These are phyloP conservation scores for Candida railenensis DNA, from an alignment of 805 yeast species.

Conservation along the genomic window DNA sequence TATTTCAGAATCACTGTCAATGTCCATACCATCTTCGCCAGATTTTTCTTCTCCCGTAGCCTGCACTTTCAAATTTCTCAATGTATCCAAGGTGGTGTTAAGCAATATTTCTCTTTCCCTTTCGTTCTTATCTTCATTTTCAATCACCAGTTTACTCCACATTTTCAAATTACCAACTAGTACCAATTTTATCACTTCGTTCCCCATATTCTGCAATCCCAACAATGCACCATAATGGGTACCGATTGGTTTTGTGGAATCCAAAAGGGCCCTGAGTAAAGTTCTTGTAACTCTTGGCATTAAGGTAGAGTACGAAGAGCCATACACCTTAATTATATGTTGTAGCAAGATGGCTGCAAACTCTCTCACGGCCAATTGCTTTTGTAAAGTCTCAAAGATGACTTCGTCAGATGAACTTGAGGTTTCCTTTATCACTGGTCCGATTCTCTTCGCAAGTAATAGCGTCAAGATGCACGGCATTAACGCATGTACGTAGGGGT, in stretches of 20 bases:
- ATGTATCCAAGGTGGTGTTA: conserved; percentile 50
- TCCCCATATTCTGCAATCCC: conserved; percentile 81
- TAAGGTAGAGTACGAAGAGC: conserved; percentile 81
- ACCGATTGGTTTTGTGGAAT: conserved; percentile 77
- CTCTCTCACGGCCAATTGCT: conserved; percentile 69
- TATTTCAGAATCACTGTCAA: conserved; percentile 33
- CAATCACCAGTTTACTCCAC: conserved; percentile 69
- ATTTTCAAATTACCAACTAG: conserved; percentile 79
- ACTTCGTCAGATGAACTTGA: conserved; percentile 17
- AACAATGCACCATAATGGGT: conserved; percentile 90
- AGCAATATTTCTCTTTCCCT: conserved; percentile 49
- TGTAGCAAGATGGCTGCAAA: conserved; percentile 82
- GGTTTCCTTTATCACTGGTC: conserved; percentile 45
- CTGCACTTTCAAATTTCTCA: conserved; percentile 45
- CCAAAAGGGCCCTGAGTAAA: conserved; percentile 83
- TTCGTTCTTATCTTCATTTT: conserved; percentile 35
- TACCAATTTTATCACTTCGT: conserved; percentile 82
- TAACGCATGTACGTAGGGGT: conserved; percentile 93
- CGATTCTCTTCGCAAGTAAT: conserved; percentile 85
- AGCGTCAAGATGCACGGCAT: conserved; percentile 96
- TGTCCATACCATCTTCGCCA: conserved; percentile 24
- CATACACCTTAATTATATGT: conserved; percentile 75
- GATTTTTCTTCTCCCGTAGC: conserved; percentile 7
- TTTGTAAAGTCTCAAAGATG: conserved; percentile 28
- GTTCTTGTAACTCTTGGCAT: conserved; percentile 95